Evolutionary conservation across 257 asterid genomes (phyloP).

Genomic region (Primulina eburnea): DNA sequence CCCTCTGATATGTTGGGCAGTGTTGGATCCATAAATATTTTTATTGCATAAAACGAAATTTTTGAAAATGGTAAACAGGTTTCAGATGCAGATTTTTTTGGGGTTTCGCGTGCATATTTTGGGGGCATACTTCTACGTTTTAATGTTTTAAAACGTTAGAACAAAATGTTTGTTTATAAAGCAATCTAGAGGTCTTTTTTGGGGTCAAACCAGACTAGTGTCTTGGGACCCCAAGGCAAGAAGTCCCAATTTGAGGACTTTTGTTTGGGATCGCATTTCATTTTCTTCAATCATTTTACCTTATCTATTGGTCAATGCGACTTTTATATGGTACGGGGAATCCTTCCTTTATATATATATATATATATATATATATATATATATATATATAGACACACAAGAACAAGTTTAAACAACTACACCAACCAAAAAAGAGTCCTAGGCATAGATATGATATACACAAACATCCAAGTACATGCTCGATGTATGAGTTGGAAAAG

Average conservation of each 20-base stretch:
- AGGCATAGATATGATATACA: no score
- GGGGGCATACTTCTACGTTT: neutral
- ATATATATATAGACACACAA: neutral
- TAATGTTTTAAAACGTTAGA: neutral
- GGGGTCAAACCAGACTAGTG: conserved; percentile 33
- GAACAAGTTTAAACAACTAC: neutral
- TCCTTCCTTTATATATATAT: neutral
- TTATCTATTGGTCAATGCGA: neutral
- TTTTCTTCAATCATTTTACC: neutral
- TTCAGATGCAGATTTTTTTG: neutral
- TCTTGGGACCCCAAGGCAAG: conserved; percentile 35
- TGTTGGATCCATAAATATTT: no score
- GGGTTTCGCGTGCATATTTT: neutral
- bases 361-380: no score
- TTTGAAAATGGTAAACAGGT: neutral
- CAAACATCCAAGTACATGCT: no score
- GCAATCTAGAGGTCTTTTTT: conserved; percentile 22
- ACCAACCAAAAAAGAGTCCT: neutral
- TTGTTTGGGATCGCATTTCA: conserved; percentile 15
- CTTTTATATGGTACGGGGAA: neutral
- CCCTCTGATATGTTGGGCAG: no score
- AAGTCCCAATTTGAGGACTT: conserved; percentile 35
- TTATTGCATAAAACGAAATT: neutral
- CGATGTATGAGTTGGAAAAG: no score
- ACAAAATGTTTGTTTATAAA: conserved; percentile 24